Evolutionary conservation across 2,329 filamentous ascomycete genomes (phyloP), one percentile per base, ranked within the genome.

Genomic region (Penicillium concentricum): DNA sequence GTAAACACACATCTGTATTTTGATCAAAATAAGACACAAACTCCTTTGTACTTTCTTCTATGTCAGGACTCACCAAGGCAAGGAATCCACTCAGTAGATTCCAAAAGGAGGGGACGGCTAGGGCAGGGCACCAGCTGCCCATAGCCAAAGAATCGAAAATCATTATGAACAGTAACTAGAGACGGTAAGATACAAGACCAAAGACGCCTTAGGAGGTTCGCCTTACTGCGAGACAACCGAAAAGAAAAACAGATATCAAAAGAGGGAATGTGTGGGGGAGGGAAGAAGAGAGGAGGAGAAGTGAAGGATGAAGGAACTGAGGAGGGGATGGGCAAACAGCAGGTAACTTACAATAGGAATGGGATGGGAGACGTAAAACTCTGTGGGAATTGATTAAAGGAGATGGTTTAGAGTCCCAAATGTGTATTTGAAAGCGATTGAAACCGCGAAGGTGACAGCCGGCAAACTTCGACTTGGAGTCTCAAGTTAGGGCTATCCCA

Each of bases 41-140:
- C 5, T 37, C 10, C 5, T 22, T 37, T 4, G 13, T 42, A 16
- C 2, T 1, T 24, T 38, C 8, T 8, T 35, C 8, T 48, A 28
- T 13, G 24, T 32, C 16, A 35, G 35, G 13, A 55, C 59, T 60
- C 28, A 61, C 59, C 35, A 60, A 13, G 4, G 38, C 18, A 39
- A 53, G 13, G 5, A 57, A 13, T 32, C 16, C 51, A 20, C 34
- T 35, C 4, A 53, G 9, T 1, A 57, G 13, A 32, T 13, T 20
- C 50, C 47, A 61, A 20, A 54, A 44, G 6, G 54, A 42, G 12
- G 37, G 38, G 16, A 44, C 24, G 7, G 32, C 26, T 18, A 46
- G 51, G 41, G 20, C 45, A 34, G 38, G 39, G 20, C 34, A 18
- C 26, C 32, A 38, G 32, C 28, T 12, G 24, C n/a, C 15, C 24